Conservation (phyloP, 768 basidiomycete species). For the Rhizopogon vesiculosus region DNA sequence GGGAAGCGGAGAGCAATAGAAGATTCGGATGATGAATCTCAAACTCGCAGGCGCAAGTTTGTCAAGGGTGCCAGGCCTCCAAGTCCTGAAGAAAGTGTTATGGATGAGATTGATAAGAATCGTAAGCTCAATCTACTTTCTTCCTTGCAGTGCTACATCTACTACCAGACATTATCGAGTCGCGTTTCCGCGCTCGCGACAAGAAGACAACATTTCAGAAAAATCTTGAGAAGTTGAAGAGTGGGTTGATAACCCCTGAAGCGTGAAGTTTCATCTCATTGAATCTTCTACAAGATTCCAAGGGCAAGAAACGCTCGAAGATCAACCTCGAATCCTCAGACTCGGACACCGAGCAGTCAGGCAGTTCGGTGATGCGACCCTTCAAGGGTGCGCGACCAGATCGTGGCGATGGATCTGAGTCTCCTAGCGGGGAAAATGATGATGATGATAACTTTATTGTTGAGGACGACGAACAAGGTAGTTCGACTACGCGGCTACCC, state of each 20-base stretch:
- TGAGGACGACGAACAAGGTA: constrained; percentile 51
- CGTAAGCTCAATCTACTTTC: constrained; percentile 34
- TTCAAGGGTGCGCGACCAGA: constrained; percentile 45
- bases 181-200: constrained; percentile 55
- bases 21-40: constrained; percentile 33
- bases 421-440: constrained; percentile 31
- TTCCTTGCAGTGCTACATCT: neutral
- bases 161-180: constrained; percentile 53
- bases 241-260: constrained; percentile 28
- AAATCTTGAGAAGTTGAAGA: constrained; percentile 61
- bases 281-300: constrained; percentile 5
- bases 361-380: constrained; percentile 22
- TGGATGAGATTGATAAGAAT: constrained; percentile 51
- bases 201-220: constrained; percentile 58
- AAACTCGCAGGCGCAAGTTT: constrained; percentile 35
- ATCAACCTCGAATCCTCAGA: constrained; percentile 24
- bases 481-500: constrained; percentile 47
- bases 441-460: constrained; percentile 47
- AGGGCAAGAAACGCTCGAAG: constrained; percentile 43
- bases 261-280: constrained; percentile 2
- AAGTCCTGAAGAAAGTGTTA: constrained; percentile 37
- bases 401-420: constrained; percentile 31
- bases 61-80: constrained; percentile 39
- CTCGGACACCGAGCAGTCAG: constrained; percentile 28
- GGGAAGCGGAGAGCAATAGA: constrained; percentile 15